These are phyloP conservation scores for Cryptosporidium baileyi DNA, from an alignment of 169 alveolate species.

Conservation along the genomic window DNA sequence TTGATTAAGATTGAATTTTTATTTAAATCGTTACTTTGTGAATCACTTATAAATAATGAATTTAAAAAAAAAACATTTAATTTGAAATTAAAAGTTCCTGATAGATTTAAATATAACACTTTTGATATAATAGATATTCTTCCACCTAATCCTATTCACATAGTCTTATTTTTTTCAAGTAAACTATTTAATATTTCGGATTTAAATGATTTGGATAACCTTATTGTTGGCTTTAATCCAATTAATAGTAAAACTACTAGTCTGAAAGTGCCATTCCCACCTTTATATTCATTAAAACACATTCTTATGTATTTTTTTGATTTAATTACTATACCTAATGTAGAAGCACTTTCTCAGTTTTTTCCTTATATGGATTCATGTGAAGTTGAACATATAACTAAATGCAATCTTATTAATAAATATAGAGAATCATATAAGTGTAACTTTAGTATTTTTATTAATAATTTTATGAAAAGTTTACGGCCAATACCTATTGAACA, in stretches of 20 bases:
- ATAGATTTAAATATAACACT: neutral
- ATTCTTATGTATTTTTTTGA: constrained; percentile 27
- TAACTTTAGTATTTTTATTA: neutral
- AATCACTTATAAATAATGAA: neutral
- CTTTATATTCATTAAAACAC: neutral
- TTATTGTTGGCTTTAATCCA: neutral
- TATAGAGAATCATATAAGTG: neutral
- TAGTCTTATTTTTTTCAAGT: neutral
- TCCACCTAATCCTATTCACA: constrained; percentile 14
- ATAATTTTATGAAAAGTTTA: constrained; percentile 13
- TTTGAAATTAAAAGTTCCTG: neutral
- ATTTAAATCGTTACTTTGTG: neutral
- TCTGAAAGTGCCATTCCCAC: constrained; percentile 46
- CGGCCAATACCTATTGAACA: constrained; percentile 23
- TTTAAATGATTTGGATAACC: neutral
- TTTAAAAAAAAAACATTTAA: neutral
- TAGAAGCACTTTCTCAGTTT: constrained; percentile 6
- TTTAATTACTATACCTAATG: constrained; percentile 20
- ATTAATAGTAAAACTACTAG: neutral
- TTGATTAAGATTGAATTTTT: neutral
- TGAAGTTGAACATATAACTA: neutral
- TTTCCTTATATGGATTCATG: constrained; percentile 14
- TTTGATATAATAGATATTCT: constrained; percentile 50
- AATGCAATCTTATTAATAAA: neutral
- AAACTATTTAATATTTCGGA: constrained; percentile 7